These are phyloP conservation scores for Hypoxylon subgilvum DNA, from an alignment of 495 filamentous ascomycete species.

Conservation along the genomic window DNA sequence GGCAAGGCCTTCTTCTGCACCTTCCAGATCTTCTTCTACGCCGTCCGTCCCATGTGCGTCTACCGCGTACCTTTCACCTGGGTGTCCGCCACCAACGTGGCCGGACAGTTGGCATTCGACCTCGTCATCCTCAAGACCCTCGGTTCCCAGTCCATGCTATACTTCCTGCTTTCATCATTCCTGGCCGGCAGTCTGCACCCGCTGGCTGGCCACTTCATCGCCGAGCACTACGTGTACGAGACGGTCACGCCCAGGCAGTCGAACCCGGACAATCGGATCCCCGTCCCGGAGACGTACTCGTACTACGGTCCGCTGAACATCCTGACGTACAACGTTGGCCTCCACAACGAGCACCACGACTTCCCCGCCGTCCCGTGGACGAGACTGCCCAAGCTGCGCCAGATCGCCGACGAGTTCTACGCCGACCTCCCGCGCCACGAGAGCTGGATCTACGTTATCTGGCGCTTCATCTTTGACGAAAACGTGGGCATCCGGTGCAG, in stretches of 20 bases:
- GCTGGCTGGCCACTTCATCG: constrained; percentile 97
- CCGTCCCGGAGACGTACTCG: constrained; percentile 91
- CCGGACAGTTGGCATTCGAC: constrained; percentile 80
- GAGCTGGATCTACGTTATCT: constrained; percentile 92
- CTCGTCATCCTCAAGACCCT: constrained; percentile 61
- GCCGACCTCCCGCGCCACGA: constrained; percentile 81
- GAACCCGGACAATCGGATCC: constrained; percentile 63
- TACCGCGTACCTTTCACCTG: constrained; percentile 86
- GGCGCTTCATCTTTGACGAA: constrained; percentile 90
- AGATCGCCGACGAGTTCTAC: constrained; percentile 93
- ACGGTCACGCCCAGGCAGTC: constrained; percentile 63
- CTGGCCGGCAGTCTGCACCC: constrained; percentile 93
- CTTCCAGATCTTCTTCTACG: constrained; percentile 99
- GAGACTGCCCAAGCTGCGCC: constrained; percentile 70
- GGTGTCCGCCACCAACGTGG: constrained; percentile 82
- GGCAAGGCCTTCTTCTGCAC: constrained; percentile 99
- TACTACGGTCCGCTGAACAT: constrained; percentile 96
- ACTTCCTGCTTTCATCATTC: constrained; percentile 87
- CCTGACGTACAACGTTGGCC: constrained; percentile 93
- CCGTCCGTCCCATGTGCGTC: constrained; percentile 94
- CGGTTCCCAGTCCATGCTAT: constrained; percentile 68
- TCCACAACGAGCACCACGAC: constrained; percentile 99
- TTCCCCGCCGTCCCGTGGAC: constrained; percentile 98
- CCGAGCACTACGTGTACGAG: constrained; percentile 98
- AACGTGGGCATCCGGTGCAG: constrained; percentile 87